Evolutionary conservation across 2,329 filamentous ascomycete species (phyloP), one percentile per base, ranked within the genome.

Genomic region (Penicillium sp.): DNA sequence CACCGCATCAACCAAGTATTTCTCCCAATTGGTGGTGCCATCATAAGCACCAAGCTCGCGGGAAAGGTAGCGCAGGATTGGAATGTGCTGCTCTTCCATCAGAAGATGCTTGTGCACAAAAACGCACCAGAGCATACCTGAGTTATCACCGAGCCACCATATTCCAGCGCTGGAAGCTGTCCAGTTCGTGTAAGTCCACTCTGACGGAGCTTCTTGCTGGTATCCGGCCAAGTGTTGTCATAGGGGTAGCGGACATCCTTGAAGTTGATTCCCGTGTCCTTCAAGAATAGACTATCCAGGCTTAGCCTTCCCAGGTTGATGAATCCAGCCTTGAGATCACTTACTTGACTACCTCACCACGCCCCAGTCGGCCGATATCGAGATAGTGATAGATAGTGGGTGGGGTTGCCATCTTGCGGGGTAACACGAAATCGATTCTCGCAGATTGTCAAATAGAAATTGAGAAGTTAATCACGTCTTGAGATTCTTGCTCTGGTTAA

Each of bases 61-160:
- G 1, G 73, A 52, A 0, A 76, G 58, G 46, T 70, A 75, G n/a
- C 74, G 67, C 5, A 76, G 54, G 11, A 69, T 76, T 0, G 70
- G 66, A 11, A 69, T 59, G 36, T 68, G 67, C 64, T 70, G 55
- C 4, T n/a, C 10, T 6, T 34, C 14, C 42, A 21, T 44, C 3
- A 44, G n/a, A 16, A 6, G 10, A 4, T 40, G 18, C 3, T 40
- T 21, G 16, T 4, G 18, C 2, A 40, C 10, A 3, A 21, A 6
- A 21, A 18, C 6, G 6, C 8, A 9, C 4, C 2, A 9, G 14
- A 48, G 32, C 58, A 34, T 39, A 63, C 57, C 53, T 67, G 64
- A 24, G 47, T 64, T 7, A 75, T 53, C 4, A 67, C 54, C 5
- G 58, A 43, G 3, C 70, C 72, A 29, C 74, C 66, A 52, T 74